A percentile compares a stretch with the other conserved stretches of the same genome.
phyloP scores from a whole-genome alignment of 148 eudicot genomes.

The Spergularia bocconei region DNA sequence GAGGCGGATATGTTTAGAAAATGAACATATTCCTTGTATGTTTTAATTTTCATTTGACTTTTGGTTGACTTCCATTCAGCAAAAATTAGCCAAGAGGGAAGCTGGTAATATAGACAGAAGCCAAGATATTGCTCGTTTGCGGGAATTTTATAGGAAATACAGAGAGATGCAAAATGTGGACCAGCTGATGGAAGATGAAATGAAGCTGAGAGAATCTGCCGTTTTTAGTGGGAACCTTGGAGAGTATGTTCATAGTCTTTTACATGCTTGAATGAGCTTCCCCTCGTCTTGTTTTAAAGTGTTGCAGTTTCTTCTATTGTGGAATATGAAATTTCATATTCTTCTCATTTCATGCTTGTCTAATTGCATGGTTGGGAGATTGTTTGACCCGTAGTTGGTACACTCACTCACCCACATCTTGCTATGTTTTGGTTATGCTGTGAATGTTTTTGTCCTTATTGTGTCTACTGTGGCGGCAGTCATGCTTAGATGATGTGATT shows the following conservation, averaged over 20 bases:
- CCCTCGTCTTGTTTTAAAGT: neutral
- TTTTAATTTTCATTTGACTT: neutral
- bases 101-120: constrained; percentile 90
- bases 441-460: neutral
- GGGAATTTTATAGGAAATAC: constrained; percentile 76
- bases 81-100: constrained; percentile 95
- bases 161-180: constrained; percentile 74
- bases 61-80: constrained; percentile 42
- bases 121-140: constrained; percentile 84
- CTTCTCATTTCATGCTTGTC: neutral
- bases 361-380: neutral
- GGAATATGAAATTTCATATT: neutral
- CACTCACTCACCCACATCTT: neutral
- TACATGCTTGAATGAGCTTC: neutral
- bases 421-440: neutral
- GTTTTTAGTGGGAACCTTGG: constrained; percentile 82
- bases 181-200: constrained; percentile 84
- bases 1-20: neutral
- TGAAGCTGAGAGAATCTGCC: constrained; percentile 78
- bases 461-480: neutral
- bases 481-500: neutral
- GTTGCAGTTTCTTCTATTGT: neutral
- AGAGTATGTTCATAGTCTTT: constrained; percentile 55
- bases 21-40: neutral
- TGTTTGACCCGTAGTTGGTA: neutral